Evolutionary conservation across 306 rosid species (phyloP), one percentile per base, ranked within the genome.

Genomic region (Datisca glomerata): DNA sequence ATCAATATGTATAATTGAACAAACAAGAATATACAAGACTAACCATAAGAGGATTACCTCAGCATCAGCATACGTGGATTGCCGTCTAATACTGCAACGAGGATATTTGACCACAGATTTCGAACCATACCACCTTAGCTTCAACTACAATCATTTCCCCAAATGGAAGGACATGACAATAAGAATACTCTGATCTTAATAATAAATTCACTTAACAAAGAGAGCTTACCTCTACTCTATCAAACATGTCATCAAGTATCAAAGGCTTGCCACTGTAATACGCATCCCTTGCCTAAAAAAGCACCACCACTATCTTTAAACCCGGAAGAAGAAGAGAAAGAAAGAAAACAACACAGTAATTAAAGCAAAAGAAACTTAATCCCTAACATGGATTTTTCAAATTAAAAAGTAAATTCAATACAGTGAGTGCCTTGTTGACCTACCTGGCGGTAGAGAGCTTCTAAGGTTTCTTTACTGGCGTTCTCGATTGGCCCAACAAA

Each of bases 231-330:
- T 86, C 96, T 7, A 81, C 78, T 71, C 87, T 79, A 41, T 82
- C 94, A 58, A 82, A 81, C 93, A 86, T 86, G 49, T 86, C 96
- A 59, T 86, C 96, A 22, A 86, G 65, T n/a, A 86, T 86, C 73
- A 86, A 69, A 45, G 96, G 96, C 45, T 79, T 45, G 6, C 96
- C 96, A 22, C 92, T 79, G 66, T 86, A 86, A 63, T 86, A 86
- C 5, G 94, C 77, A 66, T 78, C 94, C 53, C 86, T 69, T 20
- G 96, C 94, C 96, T 86, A 46, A 21, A 36, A 3, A 48, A 29
- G 17, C 43, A 40, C 18, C 25, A 32, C 3, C 15, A 51, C 6
- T 10, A 10, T 12, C 1, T 28, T 33, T 8, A 35, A 49, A 49
- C 29, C 22, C 3, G 2, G 25, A n/a, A n/a, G n/a, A n/a, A 18